Conservation (phyloP, 177 flowering plant genomes). For the Vitis hybrid region DNA sequence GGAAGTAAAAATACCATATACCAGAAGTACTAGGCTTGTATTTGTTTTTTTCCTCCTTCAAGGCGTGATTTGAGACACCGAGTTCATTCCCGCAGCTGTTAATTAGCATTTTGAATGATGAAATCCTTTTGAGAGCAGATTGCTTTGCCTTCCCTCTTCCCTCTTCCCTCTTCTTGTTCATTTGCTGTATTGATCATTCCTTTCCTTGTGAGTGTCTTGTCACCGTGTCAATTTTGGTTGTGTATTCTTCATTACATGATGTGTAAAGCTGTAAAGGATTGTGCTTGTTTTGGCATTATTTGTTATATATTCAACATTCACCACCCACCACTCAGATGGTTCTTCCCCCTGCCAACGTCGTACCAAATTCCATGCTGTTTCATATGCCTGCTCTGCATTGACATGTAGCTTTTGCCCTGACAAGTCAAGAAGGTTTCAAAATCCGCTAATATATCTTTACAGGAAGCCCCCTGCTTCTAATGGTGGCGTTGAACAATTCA, state of each 20-base stretch:
- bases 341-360: no score
- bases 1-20: constrained; percentile 37
- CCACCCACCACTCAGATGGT: no score
- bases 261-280: constrained; percentile 1
- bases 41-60: no score
- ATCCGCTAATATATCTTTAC: no score
- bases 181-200: background rate
- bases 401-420: no score
- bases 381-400: no score
- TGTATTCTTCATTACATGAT: background rate
- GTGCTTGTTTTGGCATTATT: background rate
- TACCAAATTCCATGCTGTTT: no score
- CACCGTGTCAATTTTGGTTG: background rate
- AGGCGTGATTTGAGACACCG: no score
- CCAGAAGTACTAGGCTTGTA: background rate
- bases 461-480: no score
- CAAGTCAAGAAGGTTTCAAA: no score
- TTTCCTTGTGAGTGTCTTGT: background rate
- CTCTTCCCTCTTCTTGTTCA: background rate
- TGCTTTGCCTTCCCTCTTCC: background rate
- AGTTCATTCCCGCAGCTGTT: background rate
- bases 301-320: no score
- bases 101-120: background rate
- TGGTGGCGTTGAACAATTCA: no score
- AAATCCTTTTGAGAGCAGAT: background rate